Evolutionary conservation across 2,329 filamentous ascomycete genomes (phyloP).

Genomic region (Byssochlamys sp.): DNA sequence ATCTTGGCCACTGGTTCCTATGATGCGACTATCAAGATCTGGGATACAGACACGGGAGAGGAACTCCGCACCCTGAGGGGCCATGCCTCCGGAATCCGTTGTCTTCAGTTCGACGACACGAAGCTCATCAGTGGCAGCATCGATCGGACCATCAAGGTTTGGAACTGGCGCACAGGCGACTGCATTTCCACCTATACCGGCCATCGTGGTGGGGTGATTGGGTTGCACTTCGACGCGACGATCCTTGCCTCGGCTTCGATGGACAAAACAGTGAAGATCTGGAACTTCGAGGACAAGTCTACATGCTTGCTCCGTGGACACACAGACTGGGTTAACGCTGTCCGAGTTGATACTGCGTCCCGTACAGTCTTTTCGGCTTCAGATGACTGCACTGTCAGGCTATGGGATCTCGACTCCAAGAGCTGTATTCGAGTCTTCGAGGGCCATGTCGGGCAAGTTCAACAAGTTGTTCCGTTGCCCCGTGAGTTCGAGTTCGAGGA

Average conservation of each 20-base stretch:
- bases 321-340: constrained; percentile 92
- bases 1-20: constrained; percentile 91
- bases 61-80: constrained; percentile 76
- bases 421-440: constrained; percentile 67
- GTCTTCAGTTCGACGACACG: constrained; percentile 83
- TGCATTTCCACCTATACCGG: constrained; percentile 71
- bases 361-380: constrained; percentile 86
- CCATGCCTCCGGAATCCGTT: constrained; percentile 73
- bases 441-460: constrained; percentile 89
- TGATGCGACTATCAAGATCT: constrained; percentile 88
- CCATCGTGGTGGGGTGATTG: constrained; percentile 74
- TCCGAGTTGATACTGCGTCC: constrained; percentile 70
- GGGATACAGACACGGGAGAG: constrained; percentile 82
- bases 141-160: constrained; percentile 79
- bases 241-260: constrained; percentile 81
- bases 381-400: constrained; percentile 79
- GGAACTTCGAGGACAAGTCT: constrained; percentile 78
- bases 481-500: constrained; percentile 84
- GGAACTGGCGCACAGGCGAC: constrained; percentile 91
- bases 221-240: constrained; percentile 75
- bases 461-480: constrained; percentile 77
- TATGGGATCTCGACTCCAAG: constrained; percentile 86
- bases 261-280: constrained; percentile 82
- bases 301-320: constrained; percentile 75
- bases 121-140: constrained; percentile 86